Evolutionary conservation across 2,329 filamentous ascomycete genomes (phyloP).

Genomic region (Exophiala viscosa): DNA sequence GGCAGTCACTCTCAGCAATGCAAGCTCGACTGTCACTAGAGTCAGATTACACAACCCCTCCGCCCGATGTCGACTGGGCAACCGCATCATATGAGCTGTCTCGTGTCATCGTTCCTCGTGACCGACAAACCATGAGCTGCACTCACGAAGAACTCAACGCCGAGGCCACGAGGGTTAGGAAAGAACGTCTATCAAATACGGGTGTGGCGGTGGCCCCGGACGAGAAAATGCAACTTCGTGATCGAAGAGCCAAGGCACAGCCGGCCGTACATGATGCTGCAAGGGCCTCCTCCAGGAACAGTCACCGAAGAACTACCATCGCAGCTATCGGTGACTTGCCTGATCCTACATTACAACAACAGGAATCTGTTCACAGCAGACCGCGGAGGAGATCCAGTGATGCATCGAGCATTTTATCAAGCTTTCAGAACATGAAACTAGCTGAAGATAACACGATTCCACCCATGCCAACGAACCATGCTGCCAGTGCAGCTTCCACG

Average conservation of each 20-base stretch:
- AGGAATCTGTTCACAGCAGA: conserved; percentile 15
- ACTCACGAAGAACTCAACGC: conserved; percentile 73
- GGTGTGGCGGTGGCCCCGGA: conserved; percentile 45
- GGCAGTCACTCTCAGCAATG: conserved; percentile 24
- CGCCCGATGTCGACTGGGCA: conserved; percentile 81
- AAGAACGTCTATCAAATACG: conserved; percentile 61
- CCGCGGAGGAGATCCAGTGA: conserved; percentile 32
- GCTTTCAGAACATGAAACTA: conserved; percentile 31
- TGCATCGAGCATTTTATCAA: conserved; percentile 30
- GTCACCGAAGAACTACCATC: conserved; percentile 60
- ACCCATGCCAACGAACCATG: background rate
- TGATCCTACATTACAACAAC: conserved; percentile 28
- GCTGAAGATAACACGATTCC: conserved; percentile 17
- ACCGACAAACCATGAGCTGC: conserved; percentile 72
- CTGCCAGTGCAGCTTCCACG: conserved; percentile 13
- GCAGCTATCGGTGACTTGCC: conserved; percentile 50
- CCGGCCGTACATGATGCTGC: conserved; percentile 52
- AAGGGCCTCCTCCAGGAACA: conserved; percentile 43
- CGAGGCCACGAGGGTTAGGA: conserved; percentile 59
- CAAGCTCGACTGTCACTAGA: conserved; percentile 29
- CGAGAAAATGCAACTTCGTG: conserved; percentile 66
- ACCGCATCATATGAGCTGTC: conserved; percentile 78
- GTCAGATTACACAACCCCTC: conserved; percentile 58
- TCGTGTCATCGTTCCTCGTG: conserved; percentile 72
- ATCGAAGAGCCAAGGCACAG: conserved; percentile 56